A percentile compares a stretch with the other conserved stretches of the same genome.
These are phyloP conservation scores for Diplodia corticola DNA, from an alignment of 2,329 filamentous ascomycete species.

Conservation along the genomic window DNA sequence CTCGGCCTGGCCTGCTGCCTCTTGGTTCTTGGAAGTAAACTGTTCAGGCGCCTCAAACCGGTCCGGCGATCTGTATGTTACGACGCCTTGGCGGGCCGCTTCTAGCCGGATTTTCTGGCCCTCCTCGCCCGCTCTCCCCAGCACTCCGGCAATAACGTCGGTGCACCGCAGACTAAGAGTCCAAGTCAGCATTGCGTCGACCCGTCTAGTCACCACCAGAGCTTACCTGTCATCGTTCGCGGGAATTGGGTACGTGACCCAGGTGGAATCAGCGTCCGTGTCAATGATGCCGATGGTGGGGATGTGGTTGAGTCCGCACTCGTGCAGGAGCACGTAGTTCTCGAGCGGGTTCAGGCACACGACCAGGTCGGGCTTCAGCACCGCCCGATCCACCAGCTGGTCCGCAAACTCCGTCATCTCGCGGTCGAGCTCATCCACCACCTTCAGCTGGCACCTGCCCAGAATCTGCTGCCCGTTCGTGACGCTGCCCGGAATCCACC, in stretches of 20 bases:
- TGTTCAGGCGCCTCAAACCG: constrained; percentile 26
- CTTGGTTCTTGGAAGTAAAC: background rate
- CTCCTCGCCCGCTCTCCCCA: constrained; percentile 79
- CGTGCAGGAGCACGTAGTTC: constrained; percentile 86
- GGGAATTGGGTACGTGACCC: constrained; percentile 95
- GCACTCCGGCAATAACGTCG: constrained; percentile 77
- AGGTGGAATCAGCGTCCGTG: constrained; percentile 87
- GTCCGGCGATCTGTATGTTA: constrained; percentile 57
- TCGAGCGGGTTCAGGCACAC: constrained; percentile 90
- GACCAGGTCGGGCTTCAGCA: constrained; percentile 83
- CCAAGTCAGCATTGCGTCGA: background rate
- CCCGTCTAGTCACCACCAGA: background rate
- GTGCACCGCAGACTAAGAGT: constrained; percentile 72
- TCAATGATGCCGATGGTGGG: constrained; percentile 95
- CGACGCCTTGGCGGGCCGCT: constrained; percentile 60
- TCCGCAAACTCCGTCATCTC: constrained; percentile 64
- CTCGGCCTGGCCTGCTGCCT: background rate
- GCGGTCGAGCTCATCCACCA: constrained; percentile 75
- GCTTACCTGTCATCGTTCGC: constrained; percentile 87
- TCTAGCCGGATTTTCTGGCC: constrained; percentile 69
- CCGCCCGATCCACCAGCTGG: constrained; percentile 62
- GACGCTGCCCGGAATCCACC: constrained; percentile 88
- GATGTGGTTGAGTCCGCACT: constrained; percentile 84
- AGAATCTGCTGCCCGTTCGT: constrained; percentile 93
- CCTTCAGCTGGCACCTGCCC: constrained; percentile 65